A percentile compares a stretch with the other conserved stretches of the same genome.
Conservation (phyloP, 306 rosid species). For the Gynostemma pentaphyllum region DNA sequence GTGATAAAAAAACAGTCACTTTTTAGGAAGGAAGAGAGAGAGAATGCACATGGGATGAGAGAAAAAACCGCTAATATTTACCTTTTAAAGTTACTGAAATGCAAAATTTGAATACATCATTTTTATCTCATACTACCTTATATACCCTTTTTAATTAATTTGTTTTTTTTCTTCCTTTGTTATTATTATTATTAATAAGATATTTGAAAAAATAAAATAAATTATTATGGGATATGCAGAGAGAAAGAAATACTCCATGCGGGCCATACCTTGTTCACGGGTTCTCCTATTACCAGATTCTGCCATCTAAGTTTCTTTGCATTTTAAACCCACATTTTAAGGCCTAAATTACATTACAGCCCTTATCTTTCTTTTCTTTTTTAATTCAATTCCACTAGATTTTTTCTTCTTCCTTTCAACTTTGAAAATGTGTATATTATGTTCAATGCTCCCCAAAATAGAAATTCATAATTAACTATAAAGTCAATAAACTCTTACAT, state of each 20-base stretch:
- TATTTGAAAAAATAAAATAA: slow-evolving; percentile 1
- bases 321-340: not conserved
- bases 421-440: not conserved
- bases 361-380: not conserved
- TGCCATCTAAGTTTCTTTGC: slow-evolving; percentile 2
- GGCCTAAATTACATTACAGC: not conserved
- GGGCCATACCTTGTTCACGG: slow-evolving; percentile 82
- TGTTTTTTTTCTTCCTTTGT: not conserved
- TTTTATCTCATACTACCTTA: not conserved
- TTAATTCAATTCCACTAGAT: not conserved
- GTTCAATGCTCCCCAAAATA: no score
- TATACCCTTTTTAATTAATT: not conserved
- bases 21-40: not conserved
- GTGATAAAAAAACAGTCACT: no score
- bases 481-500: no score
- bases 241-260: slow-evolving; percentile 35
- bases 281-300: slow-evolving; percentile 67
- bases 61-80: not conserved
- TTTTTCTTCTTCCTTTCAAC: not conserved
- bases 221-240: slow-evolving; percentile 1
- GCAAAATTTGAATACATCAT: no score
- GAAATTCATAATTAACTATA: no score
- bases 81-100: not conserved
- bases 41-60: not conserved
- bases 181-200: not conserved